A percentile compares a stretch with the other conserved stretches of the same genome.
Evolutionary conservation across 1,284 basidiomycete genomes (phyloP).

Genomic region (Trametes hirsuta): DNA sequence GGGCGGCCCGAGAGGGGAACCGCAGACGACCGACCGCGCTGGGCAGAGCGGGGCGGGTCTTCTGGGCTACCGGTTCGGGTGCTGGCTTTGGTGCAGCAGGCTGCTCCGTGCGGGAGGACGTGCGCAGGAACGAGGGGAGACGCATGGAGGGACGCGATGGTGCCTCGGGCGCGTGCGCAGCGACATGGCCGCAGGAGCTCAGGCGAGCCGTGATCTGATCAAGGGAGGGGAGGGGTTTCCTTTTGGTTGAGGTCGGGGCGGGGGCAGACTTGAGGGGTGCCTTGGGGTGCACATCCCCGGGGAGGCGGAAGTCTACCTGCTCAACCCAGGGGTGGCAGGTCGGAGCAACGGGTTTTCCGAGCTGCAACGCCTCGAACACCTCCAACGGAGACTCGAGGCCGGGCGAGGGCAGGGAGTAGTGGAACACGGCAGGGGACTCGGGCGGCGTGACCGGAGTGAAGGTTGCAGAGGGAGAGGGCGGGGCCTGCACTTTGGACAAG

Average conservation of each 20-base stretch:
- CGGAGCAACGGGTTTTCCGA: conserved; percentile 38
- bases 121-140: conserved; percentile 50
- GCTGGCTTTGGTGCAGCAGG: conserved; percentile 9
- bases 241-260: conserved; percentile 29
- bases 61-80: conserved; percentile 12
- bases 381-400: conserved; percentile 66
- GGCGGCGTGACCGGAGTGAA: conserved; percentile 65
- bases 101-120: conserved; percentile 24
- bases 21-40: conserved; percentile 53
- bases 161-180: conserved; percentile 24
- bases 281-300: conserved; percentile 31
- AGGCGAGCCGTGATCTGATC: conserved; percentile 75
- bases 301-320: conserved; percentile 63
- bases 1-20: conserved; percentile 34
- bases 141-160: conserved; percentile 34
- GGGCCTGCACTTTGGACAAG: conserved; percentile 69
- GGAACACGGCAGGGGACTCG: conserved; percentile 70
- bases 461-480: conserved; percentile 62
- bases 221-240: conserved; percentile 60
- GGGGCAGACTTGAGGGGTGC: conserved; percentile 21
- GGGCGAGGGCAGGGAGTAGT: conserved; percentile 69
- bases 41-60: conserved; percentile 41
- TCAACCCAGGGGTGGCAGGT: conserved; percentile 58
- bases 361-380: conserved; percentile 54
- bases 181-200: conserved; percentile 40